These are phyloP conservation scores for Hypsizygus ulmarius DNA, from an alignment of 1,284 basidiomycete species.

Conservation along the genomic window DNA sequence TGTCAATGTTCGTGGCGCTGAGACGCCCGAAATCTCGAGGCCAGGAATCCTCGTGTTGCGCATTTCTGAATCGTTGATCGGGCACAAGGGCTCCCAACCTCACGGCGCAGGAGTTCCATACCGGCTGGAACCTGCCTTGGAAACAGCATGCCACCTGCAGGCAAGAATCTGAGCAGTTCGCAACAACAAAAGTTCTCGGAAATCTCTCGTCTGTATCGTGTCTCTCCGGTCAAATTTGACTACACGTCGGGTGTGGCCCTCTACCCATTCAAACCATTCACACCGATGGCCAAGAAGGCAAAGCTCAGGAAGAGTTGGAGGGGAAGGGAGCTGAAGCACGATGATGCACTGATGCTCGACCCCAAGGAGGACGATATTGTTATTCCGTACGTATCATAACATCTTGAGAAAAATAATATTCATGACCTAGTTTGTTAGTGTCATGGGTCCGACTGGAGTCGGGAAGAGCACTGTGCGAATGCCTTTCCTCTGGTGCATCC, in stretches of 20 bases:
- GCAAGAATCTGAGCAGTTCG: no score
- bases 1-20: no score
- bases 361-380: conserved; percentile 10
- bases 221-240: not conserved
- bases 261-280: not conserved
- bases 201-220: not conserved
- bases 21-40: no score
- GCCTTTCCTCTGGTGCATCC: not conserved
- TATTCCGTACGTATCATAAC: conserved; percentile 8
- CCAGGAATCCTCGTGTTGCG: no score
- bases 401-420: no score
- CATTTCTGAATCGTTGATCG: no score
- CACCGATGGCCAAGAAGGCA: not conserved
- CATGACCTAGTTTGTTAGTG: conserved; percentile 7
- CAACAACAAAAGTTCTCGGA: no score
- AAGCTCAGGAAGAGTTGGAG: conserved; percentile 4
- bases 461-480: conserved; percentile 20
- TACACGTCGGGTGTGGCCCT: not conserved
- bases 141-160: no score
- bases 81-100: no score
- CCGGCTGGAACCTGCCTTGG: no score
- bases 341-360: conserved; percentile 6
- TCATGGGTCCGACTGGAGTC: conserved; percentile 24
- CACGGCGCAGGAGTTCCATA: no score
- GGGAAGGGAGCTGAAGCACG: conserved; percentile 8